Conservation (phyloP, 768 basidiomycete genomes). For the Podaxis sp. region DNA sequence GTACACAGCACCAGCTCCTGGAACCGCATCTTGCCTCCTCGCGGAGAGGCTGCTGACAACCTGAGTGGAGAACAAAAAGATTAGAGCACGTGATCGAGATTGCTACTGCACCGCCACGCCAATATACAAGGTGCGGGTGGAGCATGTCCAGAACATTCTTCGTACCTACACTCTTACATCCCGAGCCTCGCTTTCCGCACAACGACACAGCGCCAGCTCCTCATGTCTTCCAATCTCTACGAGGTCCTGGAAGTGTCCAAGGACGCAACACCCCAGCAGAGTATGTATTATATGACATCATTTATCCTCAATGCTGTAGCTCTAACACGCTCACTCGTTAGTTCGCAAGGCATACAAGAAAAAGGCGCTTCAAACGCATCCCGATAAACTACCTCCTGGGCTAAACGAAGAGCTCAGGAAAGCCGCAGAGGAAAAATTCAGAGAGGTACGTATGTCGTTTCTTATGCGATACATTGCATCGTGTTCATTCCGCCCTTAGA, state of each 20-base stretch:
- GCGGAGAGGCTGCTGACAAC: background rate
- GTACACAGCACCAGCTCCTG: slow-evolving; percentile 72
- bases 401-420: slow-evolving; percentile 52
- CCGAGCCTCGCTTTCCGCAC: slow-evolving; percentile 5
- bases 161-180: slow-evolving; percentile 15
- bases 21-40: slow-evolving; percentile 46
- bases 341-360: slow-evolving; percentile 62
- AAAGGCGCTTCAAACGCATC: slow-evolving; percentile 69
- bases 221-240: slow-evolving; percentile 64
- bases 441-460: slow-evolving; percentile 30
- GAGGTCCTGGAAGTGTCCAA: slow-evolving; percentile 54
- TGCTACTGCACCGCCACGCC: background rate
- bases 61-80: slow-evolving; percentile 14
- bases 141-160: slow-evolving; percentile 32
- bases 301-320: background rate
- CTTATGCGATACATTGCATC: background rate
- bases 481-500: slow-evolving; percentile 32
- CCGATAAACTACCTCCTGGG: slow-evolving; percentile 63
- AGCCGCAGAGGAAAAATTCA: slow-evolving; percentile 56
- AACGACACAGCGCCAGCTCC: slow-evolving; percentile 11
- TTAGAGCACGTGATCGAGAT: slow-evolving; percentile 23
- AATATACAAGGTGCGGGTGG: background rate
- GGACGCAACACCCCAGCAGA: slow-evolving; percentile 61
- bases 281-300: slow-evolving; percentile 39
- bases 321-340: background rate